Conservation (phyloP, 305 asterid species). For the Fraxinus angustifolia region DNA sequence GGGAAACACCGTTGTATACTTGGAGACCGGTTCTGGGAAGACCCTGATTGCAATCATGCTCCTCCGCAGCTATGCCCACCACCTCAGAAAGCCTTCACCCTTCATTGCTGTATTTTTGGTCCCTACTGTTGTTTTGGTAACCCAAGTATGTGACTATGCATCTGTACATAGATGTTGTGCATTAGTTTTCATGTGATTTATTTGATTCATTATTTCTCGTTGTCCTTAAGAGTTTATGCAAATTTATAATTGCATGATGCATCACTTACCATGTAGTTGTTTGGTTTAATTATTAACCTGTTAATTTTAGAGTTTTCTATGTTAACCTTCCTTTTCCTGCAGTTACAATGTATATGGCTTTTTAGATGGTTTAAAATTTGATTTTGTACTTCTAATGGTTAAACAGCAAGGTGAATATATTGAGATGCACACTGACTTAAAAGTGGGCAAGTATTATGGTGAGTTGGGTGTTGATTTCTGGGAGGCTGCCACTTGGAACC, state of each 20-base stretch:
- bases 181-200: background rate
- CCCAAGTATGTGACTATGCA: constrained; percentile 46
- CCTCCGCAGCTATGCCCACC: constrained; percentile 56
- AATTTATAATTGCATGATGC: background rate
- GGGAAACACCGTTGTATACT: constrained; percentile 67
- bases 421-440: constrained; percentile 57
- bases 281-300: background rate
- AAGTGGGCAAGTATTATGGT: constrained; percentile 71
- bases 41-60: constrained; percentile 83
- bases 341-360: background rate
- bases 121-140: constrained; percentile 71
- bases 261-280: background rate
- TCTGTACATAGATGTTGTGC: background rate
- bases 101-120: constrained; percentile 74
- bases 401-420: constrained; percentile 63
- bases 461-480: constrained; percentile 75
- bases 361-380: background rate
- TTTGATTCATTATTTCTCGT: background rate
- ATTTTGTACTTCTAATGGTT: constrained; percentile 21
- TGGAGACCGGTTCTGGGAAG: constrained; percentile 91
- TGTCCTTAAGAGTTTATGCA: background rate
- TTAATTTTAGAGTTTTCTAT: background rate
- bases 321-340: background rate
- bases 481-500: constrained; percentile 60
- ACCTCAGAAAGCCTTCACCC: constrained; percentile 58